Conservation (phyloP, 2,329 filamentous ascomycete genomes). For the Xylariales sp. region DNA sequence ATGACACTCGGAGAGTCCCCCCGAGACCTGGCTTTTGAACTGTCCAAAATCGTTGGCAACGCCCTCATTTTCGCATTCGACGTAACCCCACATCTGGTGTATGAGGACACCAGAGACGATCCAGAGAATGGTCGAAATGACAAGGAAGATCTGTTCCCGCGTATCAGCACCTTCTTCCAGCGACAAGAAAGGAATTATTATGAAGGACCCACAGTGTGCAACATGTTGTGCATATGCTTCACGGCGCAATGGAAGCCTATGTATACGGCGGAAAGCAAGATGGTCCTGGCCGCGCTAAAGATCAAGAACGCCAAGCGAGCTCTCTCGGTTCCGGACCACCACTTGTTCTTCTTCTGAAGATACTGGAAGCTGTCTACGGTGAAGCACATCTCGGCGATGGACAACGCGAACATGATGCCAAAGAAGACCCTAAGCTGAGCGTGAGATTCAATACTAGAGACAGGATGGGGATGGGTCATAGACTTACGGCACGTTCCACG, state of each 20-base stretch:
- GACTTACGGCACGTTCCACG: slow-evolving; percentile 1
- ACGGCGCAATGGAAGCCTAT: background rate
- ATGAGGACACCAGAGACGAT: background rate
- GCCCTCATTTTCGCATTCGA: background rate
- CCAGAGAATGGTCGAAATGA: slow-evolving; percentile 2
- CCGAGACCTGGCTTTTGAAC: slow-evolving; percentile 2
- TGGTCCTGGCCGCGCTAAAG: background rate
- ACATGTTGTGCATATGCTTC: slow-evolving; percentile 1
- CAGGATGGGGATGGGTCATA: background rate
- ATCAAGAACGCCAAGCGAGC: slow-evolving; percentile 2
- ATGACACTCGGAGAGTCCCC: background rate
- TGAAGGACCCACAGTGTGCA: slow-evolving; percentile 1
- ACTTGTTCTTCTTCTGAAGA: slow-evolving; percentile 2
- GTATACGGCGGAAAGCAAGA: slow-evolving; percentile 1
- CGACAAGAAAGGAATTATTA: background rate
- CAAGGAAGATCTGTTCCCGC: background rate
- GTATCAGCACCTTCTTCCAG: background rate
- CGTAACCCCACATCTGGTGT: slow-evolving; percentile 2
- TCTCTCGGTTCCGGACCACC: slow-evolving; percentile 1
- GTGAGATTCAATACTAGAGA: background rate
- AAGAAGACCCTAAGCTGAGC: background rate
- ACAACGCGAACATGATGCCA: background rate
- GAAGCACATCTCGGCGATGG: background rate
- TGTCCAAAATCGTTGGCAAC: slow-evolving; percentile 1
- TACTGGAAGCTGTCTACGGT: slow-evolving; percentile 1